Percentiles rank a stretch among this genome's conserved stretches.
Conservation (phyloP, 2,329 filamentous ascomycete genomes). For the Paecilomyces sp. region DNA sequence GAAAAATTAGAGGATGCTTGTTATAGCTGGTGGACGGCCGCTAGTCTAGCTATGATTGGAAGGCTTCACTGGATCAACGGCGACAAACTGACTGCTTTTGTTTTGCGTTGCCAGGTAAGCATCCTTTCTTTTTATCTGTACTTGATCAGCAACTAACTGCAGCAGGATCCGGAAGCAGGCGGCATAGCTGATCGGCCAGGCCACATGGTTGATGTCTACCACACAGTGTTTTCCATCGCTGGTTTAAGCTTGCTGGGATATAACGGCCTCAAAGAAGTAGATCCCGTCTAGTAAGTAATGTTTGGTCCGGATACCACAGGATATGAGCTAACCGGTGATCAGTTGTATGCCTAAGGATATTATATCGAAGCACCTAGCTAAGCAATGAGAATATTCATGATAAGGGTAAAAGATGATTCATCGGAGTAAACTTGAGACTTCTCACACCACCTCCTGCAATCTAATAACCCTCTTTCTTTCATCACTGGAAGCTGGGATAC, state of each 20-base stretch:
- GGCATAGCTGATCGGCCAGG: conserved; percentile 87
- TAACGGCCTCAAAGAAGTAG: conserved; percentile 68
- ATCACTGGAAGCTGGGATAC: conserved; percentile 57
- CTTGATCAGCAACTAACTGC: conserved; percentile 8
- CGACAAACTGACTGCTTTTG: conserved; percentile 70
- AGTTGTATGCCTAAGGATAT: conserved; percentile 67
- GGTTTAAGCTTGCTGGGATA: conserved; percentile 79
- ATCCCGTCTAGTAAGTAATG: conserved; percentile 70
- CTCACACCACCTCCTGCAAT: conserved; percentile 52
- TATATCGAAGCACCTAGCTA: conserved; percentile 51
- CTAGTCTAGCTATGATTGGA: conserved; percentile 82
- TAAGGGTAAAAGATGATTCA: conserved; percentile 1
- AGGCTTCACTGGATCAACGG: conserved; percentile 90
- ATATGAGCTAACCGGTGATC: conserved; percentile 11
- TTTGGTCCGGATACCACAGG: background rate
- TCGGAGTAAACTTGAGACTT: background rate
- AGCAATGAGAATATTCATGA: conserved; percentile 18
- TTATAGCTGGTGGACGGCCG: conserved; percentile 98
- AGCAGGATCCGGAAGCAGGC: conserved; percentile 65
- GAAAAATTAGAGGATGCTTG: conserved; percentile 96
- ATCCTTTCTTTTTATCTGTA: background rate
- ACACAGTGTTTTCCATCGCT: conserved; percentile 82
- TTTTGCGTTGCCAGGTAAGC: conserved; percentile 69
- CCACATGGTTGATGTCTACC: conserved; percentile 95
- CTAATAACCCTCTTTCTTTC: conserved; percentile 58